Base-by-base conservation (phyloP, 805 yeast genomes). In the Cyberlindnera mrakii region DNA sequence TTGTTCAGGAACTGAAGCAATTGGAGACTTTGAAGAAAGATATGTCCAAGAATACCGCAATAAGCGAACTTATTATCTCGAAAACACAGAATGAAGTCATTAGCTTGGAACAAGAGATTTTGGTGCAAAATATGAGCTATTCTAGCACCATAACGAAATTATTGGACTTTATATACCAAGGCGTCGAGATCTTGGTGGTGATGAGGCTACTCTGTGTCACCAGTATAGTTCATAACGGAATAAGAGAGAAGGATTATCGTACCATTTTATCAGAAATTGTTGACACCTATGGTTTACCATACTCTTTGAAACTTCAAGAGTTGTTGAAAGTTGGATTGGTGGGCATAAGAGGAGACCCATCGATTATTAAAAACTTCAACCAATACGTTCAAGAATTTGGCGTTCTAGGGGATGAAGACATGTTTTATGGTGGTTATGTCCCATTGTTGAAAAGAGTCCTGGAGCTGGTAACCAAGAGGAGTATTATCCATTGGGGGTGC, bases 381-480 rank as follows among this genome's bases (percentile, higher is more conserved):
- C 39, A 51, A 13, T 34, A 66, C 29, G 48, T 60, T 49, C 29
- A 44, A 13, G 30, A 51, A 14, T 30, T 66, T 25, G 44, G 59
- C 45, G 57, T 77, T 52, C 66, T 75, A 60, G 77, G 86, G 27
- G 34, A 55, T 49, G 46, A 41, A 3, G 43, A 45, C 14, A 44
- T 48, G 48, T 19, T 35, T 1, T 78, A 85, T 46, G 84, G 96
- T 5, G 93, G 95, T 0, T 84, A 78, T 27, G 84, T 88, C 0
- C 98, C 99, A 3, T 60, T 91, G 5, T 65, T 78, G 2, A 71
- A 80, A 4, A 70, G 97, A 46, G 54, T 89, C 11, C 72, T 86
- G 3, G 89, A 90, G 62, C 64, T 79, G 17, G 69, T 84, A n/a
- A 78, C 81, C 50, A 74, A 72, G 39, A 60, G 30, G 55, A 64